These are phyloP conservation scores for Arctostaphylos glauca DNA, from an alignment of 148 eudicot genomes.

Conservation along the genomic window DNA sequence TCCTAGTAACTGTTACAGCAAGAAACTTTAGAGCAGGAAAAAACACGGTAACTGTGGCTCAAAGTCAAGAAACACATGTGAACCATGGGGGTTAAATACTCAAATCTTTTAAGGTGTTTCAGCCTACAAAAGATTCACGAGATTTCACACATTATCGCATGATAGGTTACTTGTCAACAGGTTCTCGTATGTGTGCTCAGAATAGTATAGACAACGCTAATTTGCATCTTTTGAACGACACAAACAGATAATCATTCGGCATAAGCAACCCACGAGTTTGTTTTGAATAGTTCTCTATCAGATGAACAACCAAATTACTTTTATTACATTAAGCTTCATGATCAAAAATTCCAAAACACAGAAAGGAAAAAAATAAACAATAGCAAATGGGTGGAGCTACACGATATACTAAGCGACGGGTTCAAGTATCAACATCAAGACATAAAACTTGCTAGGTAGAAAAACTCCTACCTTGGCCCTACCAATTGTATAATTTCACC, in stretches of 20 bases:
- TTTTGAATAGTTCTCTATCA: not conserved
- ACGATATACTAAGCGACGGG: not conserved
- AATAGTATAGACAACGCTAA: not conserved
- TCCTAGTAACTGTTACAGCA: not conserved
- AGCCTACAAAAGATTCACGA: not conserved
- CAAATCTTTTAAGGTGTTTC: not conserved
- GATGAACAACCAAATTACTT: not conserved
- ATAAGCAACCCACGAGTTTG: not conserved
- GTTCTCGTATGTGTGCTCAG: not conserved
- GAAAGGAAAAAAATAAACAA: not conserved
- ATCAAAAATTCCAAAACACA: not conserved
- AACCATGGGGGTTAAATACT: not conserved
- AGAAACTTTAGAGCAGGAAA: not conserved
- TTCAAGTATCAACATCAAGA: not conserved
- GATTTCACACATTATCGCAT: not conserved
- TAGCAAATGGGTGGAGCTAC: not conserved
- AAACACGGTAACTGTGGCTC: not conserved
- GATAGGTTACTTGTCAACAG: not conserved
- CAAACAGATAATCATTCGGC: not conserved
- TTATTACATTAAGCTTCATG: not conserved
- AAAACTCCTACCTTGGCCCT: not conserved
- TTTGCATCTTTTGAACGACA: not conserved
- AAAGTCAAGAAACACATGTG: not conserved
- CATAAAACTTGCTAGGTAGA: not conserved
- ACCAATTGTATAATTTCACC: not conserved